Evolutionary conservation across 768 basidiomycete genomes (phyloP).

Genomic region (Mycena filopes): DNA sequence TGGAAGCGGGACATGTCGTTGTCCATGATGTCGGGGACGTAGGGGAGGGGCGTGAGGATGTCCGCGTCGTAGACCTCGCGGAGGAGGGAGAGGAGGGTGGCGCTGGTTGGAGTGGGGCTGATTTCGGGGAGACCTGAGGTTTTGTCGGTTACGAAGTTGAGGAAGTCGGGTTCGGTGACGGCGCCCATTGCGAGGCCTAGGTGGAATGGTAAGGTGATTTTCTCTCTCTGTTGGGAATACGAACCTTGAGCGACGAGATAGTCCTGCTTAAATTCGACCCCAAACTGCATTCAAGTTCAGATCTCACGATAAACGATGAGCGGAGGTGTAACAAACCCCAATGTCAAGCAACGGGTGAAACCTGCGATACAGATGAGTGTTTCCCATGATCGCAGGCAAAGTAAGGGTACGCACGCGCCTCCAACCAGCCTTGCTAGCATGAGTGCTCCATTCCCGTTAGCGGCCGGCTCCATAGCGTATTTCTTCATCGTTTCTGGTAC

Average conservation of each 20-base stretch:
- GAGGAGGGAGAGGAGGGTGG: constrained; percentile 61
- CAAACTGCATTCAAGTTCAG: constrained; percentile 17
- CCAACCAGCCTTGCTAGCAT: constrained; percentile 27
- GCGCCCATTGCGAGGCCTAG: constrained; percentile 30
- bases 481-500: neutral
- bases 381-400: no score
- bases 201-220: neutral
- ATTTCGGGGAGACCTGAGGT: constrained; percentile 17
- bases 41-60: constrained; percentile 61
- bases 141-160: constrained; percentile 9
- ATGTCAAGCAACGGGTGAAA: constrained; percentile 28
- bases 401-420: constrained; percentile 19
- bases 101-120: constrained; percentile 31
- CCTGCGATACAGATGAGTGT: neutral
- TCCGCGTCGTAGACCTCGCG: constrained; percentile 61
- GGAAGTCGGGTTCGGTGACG: neutral
- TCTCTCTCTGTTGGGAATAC: neutral
- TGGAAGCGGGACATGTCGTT: constrained; percentile 40
- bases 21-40: constrained; percentile 51
- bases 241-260: constrained; percentile 25
- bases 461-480: constrained; percentile 28
- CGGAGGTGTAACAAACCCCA: constrained; percentile 9
- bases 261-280: constrained; percentile 27
- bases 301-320: no score
- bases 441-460: constrained; percentile 21